Conservation (phyloP, 108 stramenopile genomes). For the Skeletonema menzelii region DNA sequence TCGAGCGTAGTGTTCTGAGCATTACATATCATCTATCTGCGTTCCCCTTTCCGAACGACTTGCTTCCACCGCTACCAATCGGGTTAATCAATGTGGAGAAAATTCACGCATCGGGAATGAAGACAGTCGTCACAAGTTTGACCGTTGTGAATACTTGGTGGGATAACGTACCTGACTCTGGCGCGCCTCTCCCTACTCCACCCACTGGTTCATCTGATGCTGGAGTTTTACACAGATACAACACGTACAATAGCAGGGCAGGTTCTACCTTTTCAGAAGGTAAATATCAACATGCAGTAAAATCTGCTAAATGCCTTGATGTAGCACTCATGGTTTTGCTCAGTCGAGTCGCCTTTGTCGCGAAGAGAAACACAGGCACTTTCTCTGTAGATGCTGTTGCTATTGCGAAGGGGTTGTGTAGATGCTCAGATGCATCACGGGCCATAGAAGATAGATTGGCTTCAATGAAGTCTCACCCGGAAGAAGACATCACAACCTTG, state of each 20-base stretch:
- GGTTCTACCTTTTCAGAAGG: slow-evolving; percentile 13
- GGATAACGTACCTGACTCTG: slow-evolving; percentile 18
- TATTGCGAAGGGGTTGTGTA: slow-evolving; percentile 38
- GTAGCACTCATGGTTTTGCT: slow-evolving; percentile 22
- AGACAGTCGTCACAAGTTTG: slow-evolving; percentile 4
- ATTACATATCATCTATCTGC: slow-evolving; percentile 24
- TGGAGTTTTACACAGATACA: not conserved
- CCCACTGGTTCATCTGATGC: slow-evolving; percentile 31
- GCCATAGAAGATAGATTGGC: slow-evolving; percentile 29
- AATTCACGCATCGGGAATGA: slow-evolving; percentile 26
- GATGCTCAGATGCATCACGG: slow-evolving; percentile 41
- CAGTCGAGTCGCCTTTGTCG: slow-evolving; percentile 17
- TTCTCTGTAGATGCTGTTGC: slow-evolving; percentile 37
- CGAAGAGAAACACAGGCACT: slow-evolving; percentile 4
- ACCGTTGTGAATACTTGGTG: slow-evolving; percentile 23
- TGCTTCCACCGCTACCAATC: slow-evolving; percentile 31
- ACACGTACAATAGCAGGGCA: not conserved
- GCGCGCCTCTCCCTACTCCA: slow-evolving; percentile 20
- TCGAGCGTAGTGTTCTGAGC: slow-evolving; percentile 31
- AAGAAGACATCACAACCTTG: slow-evolving; percentile 36
- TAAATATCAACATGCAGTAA: slow-evolving; percentile 25
- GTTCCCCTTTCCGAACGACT: slow-evolving; percentile 30
- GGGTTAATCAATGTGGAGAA: slow-evolving; percentile 29
- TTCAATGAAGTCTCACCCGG: slow-evolving; percentile 25
- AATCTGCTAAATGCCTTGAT: slow-evolving; percentile 29